Conservation (phyloP, 208 protist genomes). For the Acanthamoeba culbertsoni region DNA sequence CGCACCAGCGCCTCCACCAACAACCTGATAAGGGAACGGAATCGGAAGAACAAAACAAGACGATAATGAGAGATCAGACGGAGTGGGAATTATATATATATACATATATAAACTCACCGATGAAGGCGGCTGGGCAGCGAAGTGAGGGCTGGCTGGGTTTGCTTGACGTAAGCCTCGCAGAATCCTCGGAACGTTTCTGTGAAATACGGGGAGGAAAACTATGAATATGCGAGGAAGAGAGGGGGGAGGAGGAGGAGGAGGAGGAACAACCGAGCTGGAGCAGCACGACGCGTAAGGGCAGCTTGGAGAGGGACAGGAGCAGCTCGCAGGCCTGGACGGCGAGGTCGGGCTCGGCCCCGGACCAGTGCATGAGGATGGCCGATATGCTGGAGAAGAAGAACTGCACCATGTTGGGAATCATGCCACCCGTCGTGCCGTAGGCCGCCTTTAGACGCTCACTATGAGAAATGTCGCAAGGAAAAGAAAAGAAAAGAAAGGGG, state of each 20-base stretch:
- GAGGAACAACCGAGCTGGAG: background rate
- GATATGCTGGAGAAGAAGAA: conserved; percentile 37
- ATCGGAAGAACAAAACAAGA: background rate
- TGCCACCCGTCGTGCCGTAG: background rate
- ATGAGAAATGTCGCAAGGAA: no score
- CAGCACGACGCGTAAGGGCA: background rate
- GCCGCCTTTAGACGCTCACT: background rate
- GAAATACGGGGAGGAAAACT: background rate
- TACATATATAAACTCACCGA: no score
- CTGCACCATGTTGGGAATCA: background rate
- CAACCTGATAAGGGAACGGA: background rate
- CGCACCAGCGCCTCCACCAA: conserved; percentile 5
- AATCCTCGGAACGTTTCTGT: background rate
- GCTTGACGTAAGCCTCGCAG: background rate
- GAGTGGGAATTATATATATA: no score
- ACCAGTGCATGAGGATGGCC: background rate
- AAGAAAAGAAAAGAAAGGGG: no score
- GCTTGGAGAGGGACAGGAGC: conserved; percentile 7
- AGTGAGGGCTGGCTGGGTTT: background rate
- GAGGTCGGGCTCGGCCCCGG: background rate
- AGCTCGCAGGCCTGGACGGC: background rate
- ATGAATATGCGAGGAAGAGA: background rate
- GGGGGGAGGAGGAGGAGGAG: background rate
- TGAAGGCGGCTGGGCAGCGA: background rate
- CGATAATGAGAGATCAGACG: background rate